These are phyloP conservation scores for Chenopodium berlandieri DNA, from an alignment of 148 eudicot genomes.

Conservation along the genomic window DNA sequence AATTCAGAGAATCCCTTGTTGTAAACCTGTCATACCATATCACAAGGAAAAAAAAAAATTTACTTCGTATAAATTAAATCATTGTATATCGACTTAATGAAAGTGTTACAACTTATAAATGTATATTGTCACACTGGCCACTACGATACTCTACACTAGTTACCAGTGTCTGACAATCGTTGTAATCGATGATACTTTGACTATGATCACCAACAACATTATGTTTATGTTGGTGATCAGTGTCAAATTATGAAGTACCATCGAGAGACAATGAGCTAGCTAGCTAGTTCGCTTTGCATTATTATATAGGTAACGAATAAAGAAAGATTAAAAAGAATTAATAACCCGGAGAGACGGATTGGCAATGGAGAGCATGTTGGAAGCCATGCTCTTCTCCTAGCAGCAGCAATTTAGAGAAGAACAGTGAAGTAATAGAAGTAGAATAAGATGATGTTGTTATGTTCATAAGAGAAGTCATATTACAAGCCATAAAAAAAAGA, in stretches of 20 bases:
- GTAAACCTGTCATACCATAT: constrained; percentile 43
- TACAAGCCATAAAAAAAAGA: constrained; percentile 21
- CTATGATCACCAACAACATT: not conserved
- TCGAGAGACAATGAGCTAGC: not conserved
- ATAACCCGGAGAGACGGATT: constrained; percentile 63
- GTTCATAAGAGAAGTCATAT: constrained; percentile 15
- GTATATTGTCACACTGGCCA: not conserved
- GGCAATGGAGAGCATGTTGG: constrained; percentile 72
- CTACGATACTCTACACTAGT: not conserved
- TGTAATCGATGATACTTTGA: not conserved
- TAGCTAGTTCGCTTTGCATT: not conserved
- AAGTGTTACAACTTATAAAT: not conserved
- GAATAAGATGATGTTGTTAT: not conserved
- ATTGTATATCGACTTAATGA: not conserved
- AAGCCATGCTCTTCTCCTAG: constrained; percentile 48
- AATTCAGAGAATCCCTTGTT: constrained; percentile 80
- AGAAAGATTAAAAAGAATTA: not conserved
- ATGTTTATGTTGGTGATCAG: not conserved
- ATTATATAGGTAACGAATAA: too few species aligned
- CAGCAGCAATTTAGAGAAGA: not conserved
- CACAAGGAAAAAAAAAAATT: not conserved
- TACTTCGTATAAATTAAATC: not conserved
- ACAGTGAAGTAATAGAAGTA: constrained; percentile 1
- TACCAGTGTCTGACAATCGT: not conserved
- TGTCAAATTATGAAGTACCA: not conserved